phyloP scores from a whole-genome alignment of 73 alveolate species.

The Stentor coeruleus region DNA sequence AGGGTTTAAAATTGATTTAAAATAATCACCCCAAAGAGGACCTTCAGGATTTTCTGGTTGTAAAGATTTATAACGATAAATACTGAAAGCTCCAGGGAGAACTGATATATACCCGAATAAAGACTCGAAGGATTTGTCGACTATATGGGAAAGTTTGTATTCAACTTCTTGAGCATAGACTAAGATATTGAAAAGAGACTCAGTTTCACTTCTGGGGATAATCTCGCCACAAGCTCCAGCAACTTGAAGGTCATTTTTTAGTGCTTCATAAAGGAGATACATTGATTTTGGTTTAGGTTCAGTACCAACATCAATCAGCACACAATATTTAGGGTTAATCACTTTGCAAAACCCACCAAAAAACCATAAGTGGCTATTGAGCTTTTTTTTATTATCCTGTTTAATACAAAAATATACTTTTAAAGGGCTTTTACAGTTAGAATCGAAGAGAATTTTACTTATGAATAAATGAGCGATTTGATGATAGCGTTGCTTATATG shows the following conservation, averaged over 20 bases:
- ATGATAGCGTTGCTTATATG: too few relatives aligned
- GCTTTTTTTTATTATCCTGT: neutral
- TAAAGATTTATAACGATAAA: conserved; percentile 27
- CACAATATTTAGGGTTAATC: neutral
- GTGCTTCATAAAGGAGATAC: neutral
- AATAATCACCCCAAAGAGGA: conserved; percentile 27
- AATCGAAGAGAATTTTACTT: neutral
- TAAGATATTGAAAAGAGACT: neutral
- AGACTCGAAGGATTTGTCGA: conserved; percentile 31
- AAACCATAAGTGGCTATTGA: conserved; percentile 20
- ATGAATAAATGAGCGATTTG: neutral
- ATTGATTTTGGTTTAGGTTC: neutral
- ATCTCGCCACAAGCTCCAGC: conserved; percentile 23
- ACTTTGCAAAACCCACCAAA: conserved; percentile 26
- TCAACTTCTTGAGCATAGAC: conserved; percentile 13
- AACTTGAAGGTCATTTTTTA: neutral
- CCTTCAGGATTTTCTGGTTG: conserved; percentile 7
- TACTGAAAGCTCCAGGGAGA: conserved; percentile 37
- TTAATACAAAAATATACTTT: neutral
- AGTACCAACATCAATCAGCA: conserved; percentile 24
- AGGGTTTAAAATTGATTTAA: neutral
- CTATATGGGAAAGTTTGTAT: conserved; percentile 13
- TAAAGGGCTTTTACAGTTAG: neutral
- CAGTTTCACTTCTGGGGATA: neutral
- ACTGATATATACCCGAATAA: conserved; percentile 32